These are phyloP conservation scores for Paraphaeosphaeria sporulosa DNA, from an alignment of 2,329 filamentous ascomycete species.

Conservation along the genomic window DNA sequence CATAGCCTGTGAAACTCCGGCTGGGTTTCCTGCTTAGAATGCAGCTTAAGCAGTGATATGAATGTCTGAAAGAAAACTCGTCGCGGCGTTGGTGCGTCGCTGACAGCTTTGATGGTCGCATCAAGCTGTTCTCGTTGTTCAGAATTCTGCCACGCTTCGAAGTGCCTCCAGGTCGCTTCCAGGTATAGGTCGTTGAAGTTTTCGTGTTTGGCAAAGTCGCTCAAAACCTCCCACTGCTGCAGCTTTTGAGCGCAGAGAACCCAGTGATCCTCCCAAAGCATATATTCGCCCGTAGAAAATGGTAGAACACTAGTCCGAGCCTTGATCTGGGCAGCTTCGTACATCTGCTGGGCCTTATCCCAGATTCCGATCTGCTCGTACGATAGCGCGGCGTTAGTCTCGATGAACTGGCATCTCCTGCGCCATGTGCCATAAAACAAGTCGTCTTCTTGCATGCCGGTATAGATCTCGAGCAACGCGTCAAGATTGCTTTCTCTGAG, in stretches of 20 bases:
- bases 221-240: conserved; percentile 98
- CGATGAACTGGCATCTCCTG: conserved; percentile 91
- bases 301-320: conserved; percentile 94
- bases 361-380: conserved; percentile 99
- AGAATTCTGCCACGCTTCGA: conserved; percentile 90
- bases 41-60: conserved; percentile 93
- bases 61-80: conserved; percentile 98
- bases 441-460: conserved; percentile 90
- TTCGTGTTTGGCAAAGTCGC: conserved; percentile 98
- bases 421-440: conserved; percentile 98
- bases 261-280: conserved; percentile 99
- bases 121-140: conserved; percentile 90
- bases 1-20: conserved; percentile 88
- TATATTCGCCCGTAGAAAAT: conserved; percentile 96
- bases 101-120: conserved; percentile 93
- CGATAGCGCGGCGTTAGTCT: conserved; percentile 95
- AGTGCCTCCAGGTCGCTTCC: conserved; percentile 94
- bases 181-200: conserved; percentile 96
- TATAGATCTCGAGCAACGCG: conserved; percentile 92
- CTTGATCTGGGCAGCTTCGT: conserved; percentile 96
- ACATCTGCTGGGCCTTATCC: conserved; percentile 98
- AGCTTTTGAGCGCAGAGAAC: conserved; percentile 96
- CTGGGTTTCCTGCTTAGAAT: conserved; percentile 82
- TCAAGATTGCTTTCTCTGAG: conserved; percentile 95
- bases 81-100: conserved; percentile 93